Percentiles rank a stretch among this genome's conserved stretches.
Evolutionary conservation across 345 rosid species (phyloP).

Genomic region (Clausena lansium): DNA sequence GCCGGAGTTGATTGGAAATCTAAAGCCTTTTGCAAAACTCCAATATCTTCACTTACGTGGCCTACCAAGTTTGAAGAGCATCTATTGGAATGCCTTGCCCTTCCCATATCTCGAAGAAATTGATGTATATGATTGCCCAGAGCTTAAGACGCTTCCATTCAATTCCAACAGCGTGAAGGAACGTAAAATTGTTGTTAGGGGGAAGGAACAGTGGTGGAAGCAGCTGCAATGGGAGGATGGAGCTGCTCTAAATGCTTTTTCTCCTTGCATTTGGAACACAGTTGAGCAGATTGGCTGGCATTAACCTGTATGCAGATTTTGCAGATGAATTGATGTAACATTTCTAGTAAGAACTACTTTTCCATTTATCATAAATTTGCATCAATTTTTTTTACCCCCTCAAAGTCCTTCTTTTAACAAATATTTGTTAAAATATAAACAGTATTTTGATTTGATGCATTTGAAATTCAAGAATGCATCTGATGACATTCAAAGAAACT

Average conservation of each 20-base stretch:
- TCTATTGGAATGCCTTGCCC: conserved; percentile 9
- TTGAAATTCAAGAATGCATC: too few relatives aligned
- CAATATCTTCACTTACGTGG: background rate
- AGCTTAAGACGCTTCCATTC: conserved; percentile 19
- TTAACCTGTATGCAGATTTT: too few relatives aligned
- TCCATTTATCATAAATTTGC: too few relatives aligned
- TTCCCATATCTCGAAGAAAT: background rate
- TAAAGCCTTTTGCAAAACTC: conserved; percentile 7
- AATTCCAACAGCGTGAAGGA: background rate
- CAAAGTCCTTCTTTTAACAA: too few relatives aligned
- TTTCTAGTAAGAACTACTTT: too few relatives aligned
- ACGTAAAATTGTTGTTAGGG: background rate
- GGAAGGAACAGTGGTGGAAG: background rate
- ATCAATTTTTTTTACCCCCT: too few relatives aligned
- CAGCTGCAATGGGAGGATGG: background rate
- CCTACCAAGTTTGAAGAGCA: background rate
- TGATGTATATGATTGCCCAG: background rate
- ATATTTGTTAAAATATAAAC: too few relatives aligned
- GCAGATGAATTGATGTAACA: too few relatives aligned
- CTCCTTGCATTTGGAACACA: background rate
- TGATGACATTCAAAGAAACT: too few relatives aligned
- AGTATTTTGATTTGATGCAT: too few relatives aligned
- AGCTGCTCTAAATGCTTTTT: conserved; percentile 6
- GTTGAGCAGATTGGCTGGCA: too few relatives aligned
- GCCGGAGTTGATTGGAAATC: background rate